These are phyloP conservation scores for Salix arbutifolia DNA, from an alignment of 345 rosid species.

Conservation along the genomic window DNA sequence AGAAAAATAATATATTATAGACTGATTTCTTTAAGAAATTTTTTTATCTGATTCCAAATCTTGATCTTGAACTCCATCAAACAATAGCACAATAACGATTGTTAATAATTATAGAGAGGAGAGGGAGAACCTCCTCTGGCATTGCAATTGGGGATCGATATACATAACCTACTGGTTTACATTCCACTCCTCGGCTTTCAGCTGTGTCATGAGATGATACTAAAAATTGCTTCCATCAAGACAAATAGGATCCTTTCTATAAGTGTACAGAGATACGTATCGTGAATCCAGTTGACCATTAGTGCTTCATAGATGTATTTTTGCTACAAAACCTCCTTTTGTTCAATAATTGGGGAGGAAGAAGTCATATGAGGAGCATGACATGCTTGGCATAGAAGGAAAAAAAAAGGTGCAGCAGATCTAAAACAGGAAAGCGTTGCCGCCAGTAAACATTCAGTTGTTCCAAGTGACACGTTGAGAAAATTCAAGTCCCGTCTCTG, in stretches of 20 bases:
- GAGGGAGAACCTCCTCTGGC: neutral
- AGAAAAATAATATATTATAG: too few relatives aligned
- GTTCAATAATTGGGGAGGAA: neutral
- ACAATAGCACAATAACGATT: too few relatives aligned
- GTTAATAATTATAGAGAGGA: neutral
- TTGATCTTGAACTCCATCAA: too few relatives aligned
- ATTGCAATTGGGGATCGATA: neutral
- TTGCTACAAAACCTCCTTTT: neutral
- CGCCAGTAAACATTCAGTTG: neutral
- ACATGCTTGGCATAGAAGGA: neutral
- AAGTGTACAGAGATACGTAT: too few relatives aligned
- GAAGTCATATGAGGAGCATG: neutral
- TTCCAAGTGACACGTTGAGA: neutral
- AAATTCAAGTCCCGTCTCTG: neutral
- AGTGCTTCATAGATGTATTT: neutral
- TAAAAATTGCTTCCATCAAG: neutral
- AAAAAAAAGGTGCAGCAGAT: neutral
- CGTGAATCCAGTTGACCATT: too few relatives aligned
- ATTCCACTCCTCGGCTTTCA: too few relatives aligned
- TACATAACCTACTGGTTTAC: neutral
- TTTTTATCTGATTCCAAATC: too few relatives aligned
- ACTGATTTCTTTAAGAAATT: too few relatives aligned
- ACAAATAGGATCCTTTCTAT: too few relatives aligned
- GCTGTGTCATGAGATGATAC: neutral
- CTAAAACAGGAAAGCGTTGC: neutral